Base-by-base conservation (phyloP, 495 filamentous ascomycete species). In the Neurospora cerealis region DNA sequence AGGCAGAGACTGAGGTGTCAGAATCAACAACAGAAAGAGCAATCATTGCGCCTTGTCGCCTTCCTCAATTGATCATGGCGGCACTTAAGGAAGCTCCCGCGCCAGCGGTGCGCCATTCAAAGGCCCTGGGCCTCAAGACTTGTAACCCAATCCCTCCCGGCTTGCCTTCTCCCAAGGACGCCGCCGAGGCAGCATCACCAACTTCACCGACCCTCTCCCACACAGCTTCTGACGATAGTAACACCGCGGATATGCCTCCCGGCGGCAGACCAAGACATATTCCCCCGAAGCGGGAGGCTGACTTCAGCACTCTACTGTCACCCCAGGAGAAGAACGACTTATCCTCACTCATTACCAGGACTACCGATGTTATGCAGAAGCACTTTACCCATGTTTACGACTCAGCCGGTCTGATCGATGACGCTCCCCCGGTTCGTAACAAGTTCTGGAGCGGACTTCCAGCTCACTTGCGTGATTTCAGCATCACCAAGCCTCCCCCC, bases 311-410 rank as follows among this genome's bases (percentile, higher is more conserved):
- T 28, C 28, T 82, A n/a, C 72, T 83, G 17, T 79, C 38, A 6
- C 36, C 48, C 24, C 46, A 46, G 4, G 81, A 83, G 70, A 82
- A 79, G 74, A 69, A 36, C 34, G 81, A 82, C 73, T 71, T 82
- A 34, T 60, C 73, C 15, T 66, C 77, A 0, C 83, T 90, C 8
- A 74, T 88, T 69, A 73, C 72, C 71, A 79, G 77, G 37, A 82
- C 85, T 71, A 85, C 81, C 39, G 87, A 88, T 34, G 77, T 79
- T 2, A 88, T 90, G 81, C 81, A 84, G 46, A 83, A 79, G 72
- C 83, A 84, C 34, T 78, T 88, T 54, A 78, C 75, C 48, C 81
- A 83, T 24, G 82, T 79, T 69, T 89, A 88, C 40, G 86, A 88
- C 71, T 74, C 79, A 37, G 74, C 74, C 40, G 77, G 75, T 40